phyloP scores from a whole-genome alignment of 2,329 filamentous ascomycete species.

The Epichloe bromicola region DNA sequence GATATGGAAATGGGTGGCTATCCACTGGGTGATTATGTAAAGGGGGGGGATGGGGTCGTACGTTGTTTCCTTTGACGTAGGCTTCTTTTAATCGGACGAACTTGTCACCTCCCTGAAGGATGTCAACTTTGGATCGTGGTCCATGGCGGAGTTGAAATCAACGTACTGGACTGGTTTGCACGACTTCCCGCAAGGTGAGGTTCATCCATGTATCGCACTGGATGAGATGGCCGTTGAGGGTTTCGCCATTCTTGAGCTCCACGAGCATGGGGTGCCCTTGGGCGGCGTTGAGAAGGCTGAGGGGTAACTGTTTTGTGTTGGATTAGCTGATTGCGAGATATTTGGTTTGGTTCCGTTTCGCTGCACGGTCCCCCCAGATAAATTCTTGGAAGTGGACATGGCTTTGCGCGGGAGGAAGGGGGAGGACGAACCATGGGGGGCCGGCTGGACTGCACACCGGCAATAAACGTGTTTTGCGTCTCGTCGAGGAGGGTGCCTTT shows the following conservation, averaged over 20 bases:
- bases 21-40: not conserved
- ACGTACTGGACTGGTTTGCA: conserved; percentile 75
- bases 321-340: not conserved
- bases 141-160: too few relatives aligned
- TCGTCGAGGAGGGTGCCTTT: not conserved
- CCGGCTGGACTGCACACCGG: not conserved
- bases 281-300: conserved; percentile 83
- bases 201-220: conserved; percentile 99
- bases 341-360: not conserved
- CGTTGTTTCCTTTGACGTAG: conserved; percentile 95
- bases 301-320: conserved; percentile 38
- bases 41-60: conserved; percentile 24
- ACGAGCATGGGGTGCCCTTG: conserved; percentile 97
- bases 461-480: not conserved
- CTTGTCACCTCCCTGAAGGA: conserved; percentile 66
- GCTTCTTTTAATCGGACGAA: conserved; percentile 88
- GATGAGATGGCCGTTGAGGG: conserved; percentile 88
- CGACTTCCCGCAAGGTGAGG: conserved; percentile 88
- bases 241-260: conserved; percentile 95
- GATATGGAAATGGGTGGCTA: not conserved
- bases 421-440: not conserved
- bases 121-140: not conserved
- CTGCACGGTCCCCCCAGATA: not conserved
- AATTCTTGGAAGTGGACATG: too few relatives aligned
- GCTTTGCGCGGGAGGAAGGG: too few relatives aligned